phyloP scores from a whole-genome alignment of 1,284 basidiomycete genomes.

The Malassezia globosa region DNA sequence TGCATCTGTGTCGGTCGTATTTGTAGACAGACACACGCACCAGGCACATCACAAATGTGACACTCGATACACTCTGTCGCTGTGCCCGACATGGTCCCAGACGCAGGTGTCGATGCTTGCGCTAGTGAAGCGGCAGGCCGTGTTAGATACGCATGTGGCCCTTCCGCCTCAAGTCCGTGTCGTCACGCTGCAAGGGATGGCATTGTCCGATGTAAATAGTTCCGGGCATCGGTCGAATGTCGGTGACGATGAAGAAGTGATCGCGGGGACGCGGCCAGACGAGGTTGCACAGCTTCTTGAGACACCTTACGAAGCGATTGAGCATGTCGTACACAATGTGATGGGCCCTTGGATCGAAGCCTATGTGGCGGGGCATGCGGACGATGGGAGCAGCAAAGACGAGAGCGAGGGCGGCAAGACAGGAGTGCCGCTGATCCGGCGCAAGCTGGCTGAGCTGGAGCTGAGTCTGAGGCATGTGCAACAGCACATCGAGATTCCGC shows the following conservation, averaged over 20 bases:
- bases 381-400: slow-evolving; percentile 9
- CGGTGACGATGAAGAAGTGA: not conserved
- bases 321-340: slow-evolving; percentile 88
- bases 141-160: slow-evolving; percentile 3
- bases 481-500: slow-evolving; percentile 97
- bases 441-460: slow-evolving; percentile 96
- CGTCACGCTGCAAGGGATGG: slow-evolving; percentile 9
- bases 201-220: too few relatives aligned
- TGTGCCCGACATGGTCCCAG: slow-evolving; percentile 2
- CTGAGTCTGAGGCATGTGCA: slow-evolving; percentile 89
- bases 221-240: not conserved
- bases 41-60: not conserved
- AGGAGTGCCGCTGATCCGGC: slow-evolving; percentile 88
- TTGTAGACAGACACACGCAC: too few relatives aligned
- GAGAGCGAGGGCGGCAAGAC: slow-evolving; percentile 57
- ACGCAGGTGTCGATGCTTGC: slow-evolving; percentile 1
- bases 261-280: not conserved
- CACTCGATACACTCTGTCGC: not conserved
- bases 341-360: slow-evolving; percentile 98
- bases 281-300: slow-evolving; percentile 20
- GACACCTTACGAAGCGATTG: slow-evolving; percentile 79
- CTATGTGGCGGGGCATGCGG: slow-evolving; percentile 57
- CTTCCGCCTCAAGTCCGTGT: slow-evolving; percentile 13
- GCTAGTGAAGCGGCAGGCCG: slow-evolving; percentile 11
- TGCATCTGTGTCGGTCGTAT: slow-evolving; percentile 8